phyloP scores from a whole-genome alignment of 495 filamentous ascomycete genomes.

The Bryoglossum gracile region DNA sequence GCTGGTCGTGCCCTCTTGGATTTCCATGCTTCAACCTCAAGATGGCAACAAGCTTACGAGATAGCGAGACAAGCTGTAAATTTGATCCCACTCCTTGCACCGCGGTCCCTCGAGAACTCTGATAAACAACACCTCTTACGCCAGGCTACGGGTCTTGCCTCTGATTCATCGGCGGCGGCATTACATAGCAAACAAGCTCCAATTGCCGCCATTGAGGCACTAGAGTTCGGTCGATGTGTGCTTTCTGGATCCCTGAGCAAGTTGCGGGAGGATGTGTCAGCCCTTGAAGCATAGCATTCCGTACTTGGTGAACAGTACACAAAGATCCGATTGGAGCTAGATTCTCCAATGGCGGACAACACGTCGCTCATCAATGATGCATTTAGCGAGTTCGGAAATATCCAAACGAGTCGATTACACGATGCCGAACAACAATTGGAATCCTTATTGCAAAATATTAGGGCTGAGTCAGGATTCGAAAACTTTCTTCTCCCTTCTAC shows the following conservation, averaged over 20 bases:
- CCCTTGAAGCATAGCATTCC: not conserved
- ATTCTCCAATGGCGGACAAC: no score
- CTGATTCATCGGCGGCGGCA: constrained; percentile 23
- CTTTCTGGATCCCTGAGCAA: constrained; percentile 4
- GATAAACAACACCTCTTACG: constrained; percentile 23
- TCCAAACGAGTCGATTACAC: no score
- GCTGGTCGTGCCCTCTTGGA: not conserved
- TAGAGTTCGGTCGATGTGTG: constrained; percentile 22
- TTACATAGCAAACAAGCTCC: constrained; percentile 11
- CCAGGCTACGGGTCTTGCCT: constrained; percentile 15
- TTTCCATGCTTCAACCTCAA: not conserved
- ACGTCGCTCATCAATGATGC: no score
- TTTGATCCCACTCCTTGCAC: constrained; percentile 2
- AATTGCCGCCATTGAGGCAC: constrained; percentile 12
- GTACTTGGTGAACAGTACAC: not conserved
- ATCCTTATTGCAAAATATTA: constrained; percentile 17
- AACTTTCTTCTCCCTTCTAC: constrained; percentile 14
- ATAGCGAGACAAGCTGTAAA: not conserved
- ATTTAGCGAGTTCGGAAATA: no score
- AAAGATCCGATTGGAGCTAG: not conserved
- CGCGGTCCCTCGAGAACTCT: constrained; percentile 16
- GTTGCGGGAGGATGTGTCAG: not conserved
- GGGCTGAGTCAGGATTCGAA: constrained; percentile 11
- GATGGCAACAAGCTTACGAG: constrained; percentile 8
- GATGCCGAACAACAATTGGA: no score